phyloP scores from a whole-genome alignment of 2,329 filamentous ascomycete genomes.

The Clonostachys sp. region DNA sequence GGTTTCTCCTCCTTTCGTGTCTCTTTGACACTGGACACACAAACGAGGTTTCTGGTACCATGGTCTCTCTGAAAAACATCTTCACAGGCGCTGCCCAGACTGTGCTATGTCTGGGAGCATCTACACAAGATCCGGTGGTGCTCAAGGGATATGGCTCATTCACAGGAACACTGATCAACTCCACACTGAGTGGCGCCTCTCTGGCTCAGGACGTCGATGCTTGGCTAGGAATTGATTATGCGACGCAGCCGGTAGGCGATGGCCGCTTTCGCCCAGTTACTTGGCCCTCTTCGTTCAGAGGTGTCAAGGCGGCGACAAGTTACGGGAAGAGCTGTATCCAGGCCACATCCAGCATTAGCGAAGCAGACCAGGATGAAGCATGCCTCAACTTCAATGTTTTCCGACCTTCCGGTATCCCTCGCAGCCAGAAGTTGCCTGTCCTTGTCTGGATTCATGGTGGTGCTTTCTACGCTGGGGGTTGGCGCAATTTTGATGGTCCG shows the following conservation, averaged over 20 bases:
- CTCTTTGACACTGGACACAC: too few species aligned
- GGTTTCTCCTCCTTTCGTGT: too few species aligned
- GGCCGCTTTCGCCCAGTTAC: slow-evolving; percentile 31
- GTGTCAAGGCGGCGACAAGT: slow-evolving; percentile 24
- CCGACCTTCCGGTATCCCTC: slow-evolving; percentile 22
- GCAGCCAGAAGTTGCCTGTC: slow-evolving; percentile 26
- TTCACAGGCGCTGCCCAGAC: too few species aligned
- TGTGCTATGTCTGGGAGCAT: too few species aligned
- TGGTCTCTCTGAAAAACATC: too few species aligned
- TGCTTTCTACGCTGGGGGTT: slow-evolving; percentile 23
- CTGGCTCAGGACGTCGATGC: slow-evolving; percentile 32
- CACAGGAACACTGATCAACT: slow-evolving; percentile 26
- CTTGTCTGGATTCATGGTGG: slow-evolving; percentile 35
- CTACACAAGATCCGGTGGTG: too few species aligned
- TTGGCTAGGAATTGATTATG: slow-evolving; percentile 42
- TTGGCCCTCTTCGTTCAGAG: slow-evolving; percentile 32
- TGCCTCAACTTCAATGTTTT: slow-evolving; percentile 35
- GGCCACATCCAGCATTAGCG: slow-evolving; percentile 13
- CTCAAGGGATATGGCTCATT: slow-evolving; percentile 34
- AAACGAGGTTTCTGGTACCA: too few species aligned
- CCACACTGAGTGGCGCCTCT: slow-evolving; percentile 20
- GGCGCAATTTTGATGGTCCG: slow-evolving; percentile 26
- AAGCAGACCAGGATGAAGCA: slow-evolving; percentile 19
- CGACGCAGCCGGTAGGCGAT: slow-evolving; percentile 30
- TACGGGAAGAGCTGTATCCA: slow-evolving; percentile 39